Base-by-base conservation (phyloP, 192 early-diverging fungal genomes). In the Coemansia sp. region DNA sequence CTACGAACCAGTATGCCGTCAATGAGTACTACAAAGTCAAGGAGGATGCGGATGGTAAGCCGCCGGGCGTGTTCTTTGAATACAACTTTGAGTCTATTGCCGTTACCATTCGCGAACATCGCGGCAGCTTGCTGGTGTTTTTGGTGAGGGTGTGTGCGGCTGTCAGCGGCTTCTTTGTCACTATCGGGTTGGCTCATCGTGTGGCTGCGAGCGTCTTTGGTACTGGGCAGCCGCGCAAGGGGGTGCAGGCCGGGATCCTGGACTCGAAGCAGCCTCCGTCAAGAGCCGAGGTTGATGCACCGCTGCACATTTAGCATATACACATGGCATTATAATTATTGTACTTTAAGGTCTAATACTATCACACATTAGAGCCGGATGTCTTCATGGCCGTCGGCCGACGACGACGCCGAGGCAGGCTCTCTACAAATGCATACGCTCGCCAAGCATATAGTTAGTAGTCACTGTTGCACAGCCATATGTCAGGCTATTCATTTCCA, bases 1-100 rank as follows among this genome's bases (percentile, higher is more conserved):
- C 88, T n/a, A 96, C 96, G 24, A 95, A 94, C 77, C 96, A 98
- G 74, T 98, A 96, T 74, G 92, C 95, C 11, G 94, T 96, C 2
- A 97, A 92, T 27, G 94, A 97, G 68, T 87, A 82, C 36, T 88
- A 87, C 64, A 85, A 77, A 43, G 6, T 53, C 29, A 60, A 40
- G 3, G 17, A 31, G 27, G 47, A 56, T 6, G 14, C 60, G 10
- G 65, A 54, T 29, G 47, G 60, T 17, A 67, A 59, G 32, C 60
- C 68, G 25, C 85, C 79, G 56, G 90, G 89, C 12, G 86, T 97
- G 43, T 97, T 97, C 64, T 90, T 98, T 53, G 94, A 94, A 68
- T 98, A 95, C 70, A 89, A 91, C 36, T 89, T 98, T 68, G 95
- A 98, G 74, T 89, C 96, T 22, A 90, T 98, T 59, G 88, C 88